Base-by-base conservation (phyloP, 345 rosid species). In the Gossypium australe region DNA sequence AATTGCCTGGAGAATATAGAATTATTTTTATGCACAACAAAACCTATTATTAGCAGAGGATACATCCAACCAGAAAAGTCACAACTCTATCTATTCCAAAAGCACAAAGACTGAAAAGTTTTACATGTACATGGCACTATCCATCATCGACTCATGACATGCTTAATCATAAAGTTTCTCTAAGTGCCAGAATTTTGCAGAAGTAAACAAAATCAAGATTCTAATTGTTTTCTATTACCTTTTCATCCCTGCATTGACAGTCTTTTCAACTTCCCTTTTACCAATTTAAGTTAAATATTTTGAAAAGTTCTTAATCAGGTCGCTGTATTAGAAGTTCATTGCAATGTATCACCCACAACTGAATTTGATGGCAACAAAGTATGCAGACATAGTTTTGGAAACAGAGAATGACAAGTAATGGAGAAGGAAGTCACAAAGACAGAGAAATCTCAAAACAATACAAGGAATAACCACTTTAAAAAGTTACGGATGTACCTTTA, bases 1-100 rank as follows among this genome's bases (percentile, higher is more conserved):
- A 96, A 79, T 96, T 96, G 80, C 99, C 99, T 96, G 92, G 74
- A 82, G 79, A 82, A 67, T 9, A 47, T 41, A 18, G 72, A 16
- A 45, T 60, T 49, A 43, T 57, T 71, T 55, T 48, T 14, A 49
- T 69, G 24, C 59, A 16, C 24, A 69, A 51, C 18, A 69, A 48
- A 69, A 69, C 45, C 43, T 25, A 74, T 24, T 27, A 64, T 53
- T 47, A 62, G 48, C 44, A 66, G 41, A 51, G 41, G 13, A 47
- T 13, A 47, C 56, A 67, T 53, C 20, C 43, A 27, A 17, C 72
- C 29, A 27, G 7, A 27, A 48, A 69, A 25, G 24, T 27, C 59
- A 16, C 3, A 49, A 17, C 58, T 68, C 22, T 29, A 48, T 16
- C 41, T 25, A 69, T 68, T 64, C 8, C 63, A 65, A 72, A 67